Percentiles rank a stretch among this genome's conserved stretches.
Evolutionary conservation across 345 rosid genomes (phyloP).

Genomic region (Citrus trifoliata): DNA sequence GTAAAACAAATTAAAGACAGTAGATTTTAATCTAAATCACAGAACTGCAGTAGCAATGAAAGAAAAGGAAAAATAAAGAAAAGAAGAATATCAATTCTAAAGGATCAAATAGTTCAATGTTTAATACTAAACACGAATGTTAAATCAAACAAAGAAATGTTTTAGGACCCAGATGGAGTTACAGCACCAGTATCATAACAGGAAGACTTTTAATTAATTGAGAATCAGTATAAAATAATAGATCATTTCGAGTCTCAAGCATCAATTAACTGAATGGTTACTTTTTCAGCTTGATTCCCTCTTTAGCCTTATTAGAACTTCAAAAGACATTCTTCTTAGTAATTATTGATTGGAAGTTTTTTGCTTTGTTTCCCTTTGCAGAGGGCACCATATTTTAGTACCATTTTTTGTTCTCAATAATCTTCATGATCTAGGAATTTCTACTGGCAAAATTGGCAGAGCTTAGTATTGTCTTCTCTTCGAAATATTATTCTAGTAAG

Average conservation of each 20-base stretch:
- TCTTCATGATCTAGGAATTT: not conserved
- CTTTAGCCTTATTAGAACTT: not conserved
- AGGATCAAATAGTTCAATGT: not conserved
- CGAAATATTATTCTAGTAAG: not conserved
- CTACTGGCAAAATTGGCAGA: not conserved
- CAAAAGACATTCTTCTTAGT: not conserved
- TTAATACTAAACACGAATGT: not conserved
- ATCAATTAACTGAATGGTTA: not conserved
- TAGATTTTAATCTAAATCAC: not conserved
- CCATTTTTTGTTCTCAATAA: not conserved
- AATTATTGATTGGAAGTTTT: not conserved
- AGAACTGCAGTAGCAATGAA: not conserved
- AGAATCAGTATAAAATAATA: not conserved
- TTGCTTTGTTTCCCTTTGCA: not conserved
- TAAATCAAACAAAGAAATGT: not conserved
- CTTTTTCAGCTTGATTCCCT: not conserved
- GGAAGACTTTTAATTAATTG: not conserved
- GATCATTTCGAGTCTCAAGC: not conserved
- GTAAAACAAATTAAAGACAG: slow-evolving; percentile 11
- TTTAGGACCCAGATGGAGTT: not conserved
- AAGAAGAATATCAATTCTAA: not conserved
- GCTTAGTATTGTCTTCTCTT: not conserved
- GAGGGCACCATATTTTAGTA: not conserved
- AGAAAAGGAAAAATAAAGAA: not conserved
- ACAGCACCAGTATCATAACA: not conserved